Evolutionary conservation across 768 basidiomycete genomes (phyloP).

Genomic region (Tulasnella sp.): DNA sequence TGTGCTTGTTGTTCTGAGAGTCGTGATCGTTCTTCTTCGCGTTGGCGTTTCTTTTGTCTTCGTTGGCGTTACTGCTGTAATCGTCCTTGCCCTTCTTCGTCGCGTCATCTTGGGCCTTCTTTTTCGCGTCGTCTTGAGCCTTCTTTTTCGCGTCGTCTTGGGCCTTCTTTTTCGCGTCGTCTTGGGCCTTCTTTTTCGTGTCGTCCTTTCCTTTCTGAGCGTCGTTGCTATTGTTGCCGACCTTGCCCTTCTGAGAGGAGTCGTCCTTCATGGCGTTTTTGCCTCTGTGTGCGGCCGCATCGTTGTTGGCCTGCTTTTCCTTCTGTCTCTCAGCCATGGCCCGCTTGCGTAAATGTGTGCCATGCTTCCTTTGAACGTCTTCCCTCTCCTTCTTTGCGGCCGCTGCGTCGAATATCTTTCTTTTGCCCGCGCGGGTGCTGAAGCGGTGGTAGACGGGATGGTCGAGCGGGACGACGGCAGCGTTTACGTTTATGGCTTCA

Average conservation of each 20-base stretch:
- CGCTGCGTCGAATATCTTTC: neutral
- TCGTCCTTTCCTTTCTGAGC: neutral
- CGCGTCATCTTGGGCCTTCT: neutral
- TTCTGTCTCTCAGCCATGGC: neutral
- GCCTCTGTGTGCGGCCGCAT: neutral
- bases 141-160: neutral
- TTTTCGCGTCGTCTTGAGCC: neutral
- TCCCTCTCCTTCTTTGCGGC: neutral
- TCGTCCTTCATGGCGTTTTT: neutral
- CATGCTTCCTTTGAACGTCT: neutral
- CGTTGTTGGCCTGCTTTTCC: neutral
- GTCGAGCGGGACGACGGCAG: neutral
- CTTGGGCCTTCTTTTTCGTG: neutral
- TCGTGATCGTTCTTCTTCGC: neutral
- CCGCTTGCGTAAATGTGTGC: neutral
- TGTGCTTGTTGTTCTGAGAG: too few relatives aligned
- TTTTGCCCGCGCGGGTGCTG: neutral
- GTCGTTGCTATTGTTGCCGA: neutral
- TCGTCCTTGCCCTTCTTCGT: neutral
- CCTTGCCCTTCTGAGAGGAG: neutral
- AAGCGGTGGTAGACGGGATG: constrained; percentile 9
- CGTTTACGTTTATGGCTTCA: neutral
- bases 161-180: neutral
- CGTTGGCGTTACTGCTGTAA: neutral
- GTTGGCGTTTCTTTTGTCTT: neutral